Percentiles rank a stretch among this genome's conserved stretches.
Evolutionary conservation across 2,329 filamentous ascomycete species (phyloP).

Genomic region (Incumbomyces delicatus): DNA sequence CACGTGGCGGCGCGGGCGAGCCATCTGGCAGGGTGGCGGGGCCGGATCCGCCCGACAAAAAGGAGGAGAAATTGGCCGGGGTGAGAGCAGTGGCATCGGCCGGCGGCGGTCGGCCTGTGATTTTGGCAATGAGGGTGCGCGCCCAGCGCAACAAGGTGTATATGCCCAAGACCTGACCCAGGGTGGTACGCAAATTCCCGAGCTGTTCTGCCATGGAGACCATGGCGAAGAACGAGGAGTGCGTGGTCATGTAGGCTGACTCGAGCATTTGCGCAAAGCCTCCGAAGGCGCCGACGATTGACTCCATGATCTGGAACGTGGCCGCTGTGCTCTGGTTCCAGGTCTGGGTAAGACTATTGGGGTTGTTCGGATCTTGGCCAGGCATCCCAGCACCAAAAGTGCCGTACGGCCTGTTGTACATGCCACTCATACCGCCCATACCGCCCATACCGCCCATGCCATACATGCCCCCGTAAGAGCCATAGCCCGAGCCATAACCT

Average conservation of each 20-base stretch:
- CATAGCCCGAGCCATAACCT: conserved; percentile 27
- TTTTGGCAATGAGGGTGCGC: conserved; percentile 77
- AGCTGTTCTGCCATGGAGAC: conserved; percentile 97
- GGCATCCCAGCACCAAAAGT: conserved; percentile 39
- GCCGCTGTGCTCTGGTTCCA: conserved; percentile 92
- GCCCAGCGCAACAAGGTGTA: conserved; percentile 95
- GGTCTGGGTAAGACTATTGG: conserved; percentile 86
- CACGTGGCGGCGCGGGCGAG: conserved; percentile 55
- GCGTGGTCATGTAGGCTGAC: conserved; percentile 98
- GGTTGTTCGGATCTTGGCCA: conserved; percentile 64
- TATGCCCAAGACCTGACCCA: conserved; percentile 88
- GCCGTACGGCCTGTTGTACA: conserved; percentile 29
- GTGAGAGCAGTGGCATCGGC: conserved; percentile 80
- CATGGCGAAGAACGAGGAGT: conserved; percentile 99
- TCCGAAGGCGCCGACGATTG: conserved; percentile 89
- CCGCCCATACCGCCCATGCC: conserved; percentile 29
- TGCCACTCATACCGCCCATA: conserved; percentile 40
- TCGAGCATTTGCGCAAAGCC: conserved; percentile 99
- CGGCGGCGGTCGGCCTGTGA: conserved; percentile 83
- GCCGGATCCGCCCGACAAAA: conserved; percentile 56
- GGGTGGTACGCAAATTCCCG: conserved; percentile 79
- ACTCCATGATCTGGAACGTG: conserved; percentile 97
- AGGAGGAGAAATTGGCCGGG: conserved; percentile 80
- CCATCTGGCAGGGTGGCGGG: conserved; percentile 52
- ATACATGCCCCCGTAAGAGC: conserved; percentile 13